These are phyloP conservation scores for Serpula lacrymans DNA, from an alignment of 768 basidiomycete species.

Conservation along the genomic window DNA sequence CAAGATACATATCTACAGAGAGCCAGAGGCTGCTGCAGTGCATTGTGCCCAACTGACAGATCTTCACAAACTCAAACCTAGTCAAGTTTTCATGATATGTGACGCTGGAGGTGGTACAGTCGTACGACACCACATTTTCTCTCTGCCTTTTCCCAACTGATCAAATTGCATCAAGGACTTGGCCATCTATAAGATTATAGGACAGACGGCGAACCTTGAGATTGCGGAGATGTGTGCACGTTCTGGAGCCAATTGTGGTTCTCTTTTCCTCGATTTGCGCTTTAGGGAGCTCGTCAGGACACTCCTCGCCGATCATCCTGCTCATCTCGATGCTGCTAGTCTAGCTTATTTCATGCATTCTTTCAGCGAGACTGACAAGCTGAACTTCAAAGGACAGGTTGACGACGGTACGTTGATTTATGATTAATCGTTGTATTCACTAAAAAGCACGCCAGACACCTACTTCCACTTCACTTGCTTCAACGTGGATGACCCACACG, in stretches of 20 bases:
- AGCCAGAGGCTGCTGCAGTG: slow-evolving; percentile 85
- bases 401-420: slow-evolving; percentile 62
- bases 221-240: slow-evolving; percentile 89
- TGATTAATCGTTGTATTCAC: not conserved
- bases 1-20: slow-evolving; percentile 32
- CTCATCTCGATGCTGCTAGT: slow-evolving; percentile 77
- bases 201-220: slow-evolving; percentile 76
- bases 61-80: slow-evolving; percentile 72
- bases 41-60: slow-evolving; percentile 83
- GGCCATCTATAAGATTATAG: slow-evolving; percentile 76
- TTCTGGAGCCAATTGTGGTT: slow-evolving; percentile 85
- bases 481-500: slow-evolving; percentile 81
- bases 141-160: slow-evolving; percentile 18
- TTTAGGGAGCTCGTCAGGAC: slow-evolving; percentile 80
- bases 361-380: slow-evolving; percentile 86
- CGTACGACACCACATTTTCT: slow-evolving; percentile 29
- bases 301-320: slow-evolving; percentile 79
- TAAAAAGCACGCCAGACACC: slow-evolving; percentile 44
- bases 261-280: slow-evolving; percentile 82
- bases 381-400: slow-evolving; percentile 63
- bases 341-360: slow-evolving; percentile 87
- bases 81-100: slow-evolving; percentile 88
- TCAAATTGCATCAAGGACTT: slow-evolving; percentile 22
- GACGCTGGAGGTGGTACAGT: slow-evolving; percentile 88
- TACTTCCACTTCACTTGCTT: slow-evolving; percentile 91